Base-by-base conservation (phyloP, 208 protist species). In the Dictyostelium gargantuum region DNA sequence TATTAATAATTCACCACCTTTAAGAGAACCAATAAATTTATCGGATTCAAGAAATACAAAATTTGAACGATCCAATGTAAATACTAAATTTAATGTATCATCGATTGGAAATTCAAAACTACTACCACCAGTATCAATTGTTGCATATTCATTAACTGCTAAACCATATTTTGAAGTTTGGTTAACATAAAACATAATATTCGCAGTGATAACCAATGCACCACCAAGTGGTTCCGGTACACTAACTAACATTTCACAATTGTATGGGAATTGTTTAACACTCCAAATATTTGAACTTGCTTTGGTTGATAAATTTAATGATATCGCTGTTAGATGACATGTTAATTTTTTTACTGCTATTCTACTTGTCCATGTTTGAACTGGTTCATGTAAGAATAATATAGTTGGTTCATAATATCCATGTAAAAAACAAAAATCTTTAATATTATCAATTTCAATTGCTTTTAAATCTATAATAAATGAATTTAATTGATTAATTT, bases 341-440 rank as follows among this genome's bases (percentile, higher is more conserved):
- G 81, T 94, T 6, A 86, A 68, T 35, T 77, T 94, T 15, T 82
- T 73, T 19, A 26, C 35, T 11, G 68, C 32, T 9, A 94, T 74
- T 21, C 81, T 15, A 23, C 56, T 44, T 13, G 82, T 81, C 74
- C 82, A 85, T 26, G 82, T 94, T 40, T 72, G 48, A 17, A 35
- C 29, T 8, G 92, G 92, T 61, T 94, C 84, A 29, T 92, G 77
- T 35, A 94, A 32, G n/a, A 94, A 48, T 10, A 91, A 50, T 19
- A 94, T 35, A 17, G 92, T 94, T 10, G 92, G 92, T 52, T 94
- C 92, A 29, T 91, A 94, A 35, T 94, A 94, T 13, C 61, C 56
- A n/a, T 91, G 29, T 21, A 94, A 77, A 56, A 94, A 94, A 26
- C 48, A 66, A 23, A 91, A 81, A 61, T 94, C 92, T 42, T 82